Evolutionary conservation across 495 filamentous ascomycete genomes (phyloP).

Genomic region (Neurospora pannonica): DNA sequence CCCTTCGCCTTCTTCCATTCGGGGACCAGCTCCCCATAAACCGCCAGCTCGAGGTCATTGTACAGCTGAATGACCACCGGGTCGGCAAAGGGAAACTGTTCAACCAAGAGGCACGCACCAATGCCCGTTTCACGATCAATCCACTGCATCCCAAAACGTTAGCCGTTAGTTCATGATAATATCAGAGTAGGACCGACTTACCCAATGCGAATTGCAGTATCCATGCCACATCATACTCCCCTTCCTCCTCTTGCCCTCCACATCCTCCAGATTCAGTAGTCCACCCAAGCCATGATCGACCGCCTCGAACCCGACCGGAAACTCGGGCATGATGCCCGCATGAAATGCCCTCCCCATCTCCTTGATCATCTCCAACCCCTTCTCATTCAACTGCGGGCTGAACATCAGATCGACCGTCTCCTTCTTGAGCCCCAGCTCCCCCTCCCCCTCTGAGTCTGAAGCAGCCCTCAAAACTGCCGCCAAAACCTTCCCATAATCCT

Average conservation of each 20-base stretch:
- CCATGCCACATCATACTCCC: constrained; percentile 30
- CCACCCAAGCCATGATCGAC: constrained; percentile 19
- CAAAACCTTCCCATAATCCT: constrained; percentile 42
- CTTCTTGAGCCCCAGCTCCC: constrained; percentile 5
- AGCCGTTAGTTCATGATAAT: neutral
- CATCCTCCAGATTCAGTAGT: constrained; percentile 19
- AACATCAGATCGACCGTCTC: constrained; percentile 44
- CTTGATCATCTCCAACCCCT: constrained; percentile 10
- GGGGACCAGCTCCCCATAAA: constrained; percentile 20
- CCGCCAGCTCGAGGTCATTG: constrained; percentile 22
- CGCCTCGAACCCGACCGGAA: constrained; percentile 5
- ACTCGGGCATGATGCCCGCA: constrained; percentile 10
- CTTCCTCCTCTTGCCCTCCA: constrained; percentile 20
- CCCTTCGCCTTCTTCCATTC: neutral
- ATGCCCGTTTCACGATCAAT: constrained; percentile 27
- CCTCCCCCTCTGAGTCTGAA: neutral
- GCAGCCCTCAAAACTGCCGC: constrained; percentile 29
- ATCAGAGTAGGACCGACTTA: constrained; percentile 8
- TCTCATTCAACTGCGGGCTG: constrained; percentile 34
- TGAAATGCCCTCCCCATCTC: neutral
- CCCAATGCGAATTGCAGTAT: constrained; percentile 22
- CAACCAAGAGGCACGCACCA: constrained; percentile 17
- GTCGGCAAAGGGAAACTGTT: constrained; percentile 17
- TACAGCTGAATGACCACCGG: constrained; percentile 15
- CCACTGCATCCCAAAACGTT: constrained; percentile 16